A percentile compares a stretch with the other conserved stretches of the same genome.
Evolutionary conservation across 108 stramenopile species (phyloP).

Genomic region (Epipyxis sp.): DNA sequence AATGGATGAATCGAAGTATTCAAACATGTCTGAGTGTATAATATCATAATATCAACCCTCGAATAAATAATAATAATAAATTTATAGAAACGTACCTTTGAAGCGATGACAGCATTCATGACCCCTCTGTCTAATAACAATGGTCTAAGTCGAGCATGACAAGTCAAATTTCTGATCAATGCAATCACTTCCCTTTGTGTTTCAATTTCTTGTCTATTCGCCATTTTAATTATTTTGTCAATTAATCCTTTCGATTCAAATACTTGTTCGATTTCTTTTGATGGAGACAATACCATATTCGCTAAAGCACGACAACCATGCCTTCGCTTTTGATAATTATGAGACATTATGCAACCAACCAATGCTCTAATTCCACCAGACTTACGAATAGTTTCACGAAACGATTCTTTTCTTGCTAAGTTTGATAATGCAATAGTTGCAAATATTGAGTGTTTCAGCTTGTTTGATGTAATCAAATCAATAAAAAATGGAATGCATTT

Average conservation of each 20-base stretch:
- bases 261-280: conserved; percentile 25
- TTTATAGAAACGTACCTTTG: conserved; percentile 1
- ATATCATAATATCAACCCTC: neutral
- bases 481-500: conserved; percentile 35
- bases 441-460: conserved; percentile 26
- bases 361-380: conserved; percentile 19
- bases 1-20: neutral
- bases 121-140: conserved; percentile 23
- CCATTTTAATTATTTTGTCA: conserved; percentile 30
- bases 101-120: conserved; percentile 14
- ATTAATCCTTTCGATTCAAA: conserved; percentile 28
- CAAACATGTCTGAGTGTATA: neutral
- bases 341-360: conserved; percentile 27
- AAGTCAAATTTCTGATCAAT: conserved; percentile 24
- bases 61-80: neutral
- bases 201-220: conserved; percentile 19
- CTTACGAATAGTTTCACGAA: conserved; percentile 25
- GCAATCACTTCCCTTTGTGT: conserved; percentile 31
- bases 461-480: neutral
- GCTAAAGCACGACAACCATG: conserved; percentile 27
- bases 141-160: conserved; percentile 26
- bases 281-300: conserved; percentile 29
- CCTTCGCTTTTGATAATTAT: conserved; percentile 30
- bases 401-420: conserved; percentile 15
- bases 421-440: conserved; percentile 25